phyloP scores from a whole-genome alignment of 768 basidiomycete species.

The Lactarius sanguifluus region DNA sequence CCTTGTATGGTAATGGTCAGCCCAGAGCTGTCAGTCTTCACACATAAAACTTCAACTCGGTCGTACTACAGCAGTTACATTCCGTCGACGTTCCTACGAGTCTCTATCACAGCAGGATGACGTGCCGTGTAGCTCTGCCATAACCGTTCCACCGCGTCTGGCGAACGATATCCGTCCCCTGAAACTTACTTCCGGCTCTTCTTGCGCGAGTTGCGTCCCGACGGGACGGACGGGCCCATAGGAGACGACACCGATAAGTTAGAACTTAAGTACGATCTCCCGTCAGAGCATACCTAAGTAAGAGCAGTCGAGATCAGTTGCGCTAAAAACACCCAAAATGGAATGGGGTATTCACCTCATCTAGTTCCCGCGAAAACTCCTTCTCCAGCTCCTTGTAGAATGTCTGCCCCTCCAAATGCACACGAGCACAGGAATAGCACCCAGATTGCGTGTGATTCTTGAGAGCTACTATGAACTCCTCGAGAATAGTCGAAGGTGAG shows the following conservation, averaged over 20 bases:
- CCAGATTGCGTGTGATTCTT: background rate
- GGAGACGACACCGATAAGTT: background rate
- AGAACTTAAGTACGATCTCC: background rate
- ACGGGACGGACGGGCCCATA: background rate
- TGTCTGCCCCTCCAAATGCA: background rate
- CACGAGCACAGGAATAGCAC: background rate
- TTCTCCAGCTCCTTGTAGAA: slow-evolving; percentile 6
- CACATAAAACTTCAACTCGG: background rate
- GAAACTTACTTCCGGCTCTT: too few relatives aligned
- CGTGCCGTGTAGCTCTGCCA: background rate
- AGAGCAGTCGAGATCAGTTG: too few relatives aligned
- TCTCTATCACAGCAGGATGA: background rate
- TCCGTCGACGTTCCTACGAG: background rate
- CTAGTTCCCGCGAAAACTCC: background rate
- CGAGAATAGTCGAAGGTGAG: background rate
- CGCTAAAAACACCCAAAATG: background rate
- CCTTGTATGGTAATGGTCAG: too few relatives aligned
- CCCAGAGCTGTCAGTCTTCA: too few relatives aligned
- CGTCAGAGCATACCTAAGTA: too few relatives aligned
- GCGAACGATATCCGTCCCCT: too few relatives aligned
- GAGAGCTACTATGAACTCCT: slow-evolving; percentile 1
- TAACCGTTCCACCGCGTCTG: background rate
- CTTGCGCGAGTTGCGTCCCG: too few relatives aligned
- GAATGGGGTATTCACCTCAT: background rate
- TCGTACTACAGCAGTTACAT: background rate